Evolutionary conservation across 345 rosid species (phyloP).

Genomic region (Reutealis trisperma): DNA sequence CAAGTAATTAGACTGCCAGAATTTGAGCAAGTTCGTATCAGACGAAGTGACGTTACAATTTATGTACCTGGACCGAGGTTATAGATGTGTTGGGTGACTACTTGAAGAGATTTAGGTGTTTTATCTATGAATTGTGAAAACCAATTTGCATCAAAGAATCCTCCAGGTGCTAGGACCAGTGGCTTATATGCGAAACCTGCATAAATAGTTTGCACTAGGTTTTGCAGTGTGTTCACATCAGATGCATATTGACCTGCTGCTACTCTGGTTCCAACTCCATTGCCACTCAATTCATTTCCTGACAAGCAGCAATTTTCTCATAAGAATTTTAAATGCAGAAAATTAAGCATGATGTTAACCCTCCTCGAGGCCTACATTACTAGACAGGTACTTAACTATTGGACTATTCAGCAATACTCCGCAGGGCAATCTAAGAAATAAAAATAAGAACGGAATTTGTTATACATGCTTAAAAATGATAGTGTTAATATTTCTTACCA

Average conservation of each 20-base stretch:
- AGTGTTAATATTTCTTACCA: constrained; percentile 25
- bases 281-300: constrained; percentile 58
- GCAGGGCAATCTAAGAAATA: no score
- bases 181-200: constrained; percentile 41
- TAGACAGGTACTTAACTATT: no score
- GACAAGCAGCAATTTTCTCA: background rate
- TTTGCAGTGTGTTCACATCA: constrained; percentile 30
- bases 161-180: constrained; percentile 49
- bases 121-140: constrained; percentile 31
- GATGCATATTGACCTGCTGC: constrained; percentile 46
- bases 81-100: constrained; percentile 57
- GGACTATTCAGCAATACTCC: no score
- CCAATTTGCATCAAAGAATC: constrained; percentile 52
- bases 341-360: no score
- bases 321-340: no score
- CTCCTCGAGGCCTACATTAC: no score
- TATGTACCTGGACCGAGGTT: constrained; percentile 52
- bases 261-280: constrained; percentile 39
- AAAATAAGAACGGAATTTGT: background rate
- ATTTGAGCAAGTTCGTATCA: background rate
- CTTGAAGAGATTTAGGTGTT: constrained; percentile 39
- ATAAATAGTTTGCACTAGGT: constrained; percentile 29
- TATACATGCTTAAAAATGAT: background rate
- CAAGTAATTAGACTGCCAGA: background rate
- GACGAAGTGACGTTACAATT: background rate